Evolutionary conservation across 2,329 filamentous ascomycete species (phyloP), one percentile per base, ranked within the genome.

Genomic region (Colletotrichum somersetense): DNA sequence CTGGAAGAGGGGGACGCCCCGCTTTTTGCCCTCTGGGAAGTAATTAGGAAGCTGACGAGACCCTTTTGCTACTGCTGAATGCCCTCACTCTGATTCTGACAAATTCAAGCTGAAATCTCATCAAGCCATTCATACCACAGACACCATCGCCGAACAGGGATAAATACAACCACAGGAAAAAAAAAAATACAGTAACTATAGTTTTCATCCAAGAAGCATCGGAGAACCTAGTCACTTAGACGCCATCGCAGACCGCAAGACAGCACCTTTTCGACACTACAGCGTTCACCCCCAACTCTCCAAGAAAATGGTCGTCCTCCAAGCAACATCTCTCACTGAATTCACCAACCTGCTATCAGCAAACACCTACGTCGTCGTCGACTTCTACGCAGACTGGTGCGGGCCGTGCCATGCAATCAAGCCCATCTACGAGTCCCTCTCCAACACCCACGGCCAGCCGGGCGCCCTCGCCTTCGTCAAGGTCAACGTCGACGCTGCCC

Each of bases 321-420:
- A 80, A 76, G 82, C 88, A 78, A 80, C 77, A 69, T 79, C 82
- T 61, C 80, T 81, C 74, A 77, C 81, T 62, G 82, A 89, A 75
- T 88, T 89, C 76, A 79, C 87, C 73, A 76, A 80, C 48, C 86
- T 90, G 73, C 77, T 89, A 76, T 75, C 80, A 20, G 79, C 79
- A 12, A 87, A 82, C 59, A 85, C 83, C 58, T 87, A 85, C 80
- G 87, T 89, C 74, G 83, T 85, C 72, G 80, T 88, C 74, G 88
- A 91, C 78, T 89, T 90, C 81, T 86, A 83, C 80, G 88, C 89
- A 71, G 82, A 85, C 77, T 91, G 89, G 89, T 91, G 89, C 80
- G 85, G 84, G 50, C 89, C 89, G 38, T 91, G 89, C 87, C 89
- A 88, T 80, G 81, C 82, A 75, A 90, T 91, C 77, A 86, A 87